phyloP scores from a whole-genome alignment of 2,329 filamentous ascomycete species.

The Aspergillus sp. region DNA sequence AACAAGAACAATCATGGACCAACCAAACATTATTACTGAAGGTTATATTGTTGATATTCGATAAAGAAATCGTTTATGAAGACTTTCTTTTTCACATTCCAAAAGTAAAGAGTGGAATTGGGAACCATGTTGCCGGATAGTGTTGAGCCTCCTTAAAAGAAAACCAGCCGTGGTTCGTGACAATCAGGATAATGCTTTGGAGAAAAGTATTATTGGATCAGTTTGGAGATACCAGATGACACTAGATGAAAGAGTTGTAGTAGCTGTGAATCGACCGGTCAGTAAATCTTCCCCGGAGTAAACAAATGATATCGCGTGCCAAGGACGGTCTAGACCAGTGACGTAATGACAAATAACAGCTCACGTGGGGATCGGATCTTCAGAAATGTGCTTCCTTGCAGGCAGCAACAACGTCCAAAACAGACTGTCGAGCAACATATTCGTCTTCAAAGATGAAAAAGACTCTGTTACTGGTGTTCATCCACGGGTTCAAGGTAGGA shows the following conservation, averaged over 20 bases:
- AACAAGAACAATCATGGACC: too few species aligned
- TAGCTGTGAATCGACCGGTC: neutral
- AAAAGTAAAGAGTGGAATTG: neutral
- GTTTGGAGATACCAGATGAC: neutral
- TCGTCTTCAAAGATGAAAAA: conserved; percentile 39
- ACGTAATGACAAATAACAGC: neutral
- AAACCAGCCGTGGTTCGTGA: neutral
- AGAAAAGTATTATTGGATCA: neutral
- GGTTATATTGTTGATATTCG: too few species aligned
- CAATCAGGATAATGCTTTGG: neutral
- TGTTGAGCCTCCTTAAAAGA: neutral
- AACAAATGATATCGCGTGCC: neutral
- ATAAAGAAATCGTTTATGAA: too few species aligned
- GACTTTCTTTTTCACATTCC: too few species aligned
- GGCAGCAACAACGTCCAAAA: neutral
- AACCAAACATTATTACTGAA: too few species aligned
- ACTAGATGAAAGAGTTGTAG: neutral
- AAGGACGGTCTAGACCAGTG: neutral
- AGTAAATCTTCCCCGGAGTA: neutral
- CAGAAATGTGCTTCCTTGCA: neutral
- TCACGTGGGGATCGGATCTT: neutral
- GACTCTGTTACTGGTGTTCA: conserved; percentile 48
- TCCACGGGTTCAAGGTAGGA: conserved; percentile 50
- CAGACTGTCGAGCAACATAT: neutral
- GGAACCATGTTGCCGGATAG: neutral